phyloP scores from a whole-genome alignment of 495 filamentous ascomycete genomes.

The Penicillium taxi region DNA sequence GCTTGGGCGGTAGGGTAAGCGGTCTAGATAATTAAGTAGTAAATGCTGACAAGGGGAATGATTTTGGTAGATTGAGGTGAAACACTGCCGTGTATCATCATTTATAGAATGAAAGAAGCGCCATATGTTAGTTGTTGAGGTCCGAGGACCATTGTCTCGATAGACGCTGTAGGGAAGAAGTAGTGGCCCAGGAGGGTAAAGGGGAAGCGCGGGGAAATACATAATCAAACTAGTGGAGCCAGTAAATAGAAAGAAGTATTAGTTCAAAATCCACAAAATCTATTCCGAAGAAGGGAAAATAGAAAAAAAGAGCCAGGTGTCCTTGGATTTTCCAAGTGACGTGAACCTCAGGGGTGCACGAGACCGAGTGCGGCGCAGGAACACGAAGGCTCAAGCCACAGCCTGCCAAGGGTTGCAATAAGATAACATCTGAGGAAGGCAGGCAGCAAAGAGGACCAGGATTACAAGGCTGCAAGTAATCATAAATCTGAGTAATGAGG shows the following conservation, averaged over 20 bases:
- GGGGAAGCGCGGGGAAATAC: no score
- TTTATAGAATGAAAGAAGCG: constrained; percentile 9
- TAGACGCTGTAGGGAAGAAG: constrained; percentile 18
- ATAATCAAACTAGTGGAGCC: no score
- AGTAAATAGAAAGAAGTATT: no score
- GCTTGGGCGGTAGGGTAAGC: no score
- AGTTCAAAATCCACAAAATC: no score
- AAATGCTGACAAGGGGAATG: background rate
- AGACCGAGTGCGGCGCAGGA: constrained; percentile 18
- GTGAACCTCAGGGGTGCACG: constrained; percentile 10
- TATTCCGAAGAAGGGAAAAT: background rate
- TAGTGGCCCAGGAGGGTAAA: constrained; percentile 11
- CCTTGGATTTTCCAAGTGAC: constrained; percentile 6
- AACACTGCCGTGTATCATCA: constrained; percentile 7
- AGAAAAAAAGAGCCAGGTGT: background rate
- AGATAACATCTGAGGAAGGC: constrained; percentile 3
- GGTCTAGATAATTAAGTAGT: no score
- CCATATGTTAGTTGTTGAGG: background rate
- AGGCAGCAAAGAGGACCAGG: constrained; percentile 3
- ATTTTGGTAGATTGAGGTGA: constrained; percentile 2
- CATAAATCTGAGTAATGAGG: background rate
- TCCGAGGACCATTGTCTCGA: constrained; percentile 9
- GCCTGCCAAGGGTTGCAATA: constrained; percentile 4
- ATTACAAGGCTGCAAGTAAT: background rate
- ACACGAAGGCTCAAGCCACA: constrained; percentile 25